Percentiles rank a stretch among this genome's conserved stretches.
These are phyloP conservation scores for Tricholoma saponaceum DNA, from an alignment of 768 basidiomycete species.

Conservation along the genomic window DNA sequence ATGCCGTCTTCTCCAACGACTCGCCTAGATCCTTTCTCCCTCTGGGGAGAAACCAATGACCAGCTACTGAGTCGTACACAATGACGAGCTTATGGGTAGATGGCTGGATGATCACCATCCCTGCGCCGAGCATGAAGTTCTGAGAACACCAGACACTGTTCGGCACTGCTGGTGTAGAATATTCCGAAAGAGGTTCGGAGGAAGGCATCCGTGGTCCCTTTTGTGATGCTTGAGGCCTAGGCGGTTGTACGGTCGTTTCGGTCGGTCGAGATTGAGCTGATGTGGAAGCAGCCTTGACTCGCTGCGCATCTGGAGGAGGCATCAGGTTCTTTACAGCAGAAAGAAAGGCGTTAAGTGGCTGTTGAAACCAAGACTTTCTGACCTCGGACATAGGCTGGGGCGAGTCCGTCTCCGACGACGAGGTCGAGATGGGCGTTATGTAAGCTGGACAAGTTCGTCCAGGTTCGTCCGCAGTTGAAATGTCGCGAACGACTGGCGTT, in stretches of 20 bases:
- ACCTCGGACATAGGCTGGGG: neutral
- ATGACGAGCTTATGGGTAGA: conserved; percentile 50
- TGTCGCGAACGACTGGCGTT: too few species aligned
- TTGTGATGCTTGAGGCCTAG: neutral
- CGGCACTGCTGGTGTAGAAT: conserved; percentile 39
- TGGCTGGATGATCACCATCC: conserved; percentile 63
- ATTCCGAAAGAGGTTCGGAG: conserved; percentile 24
- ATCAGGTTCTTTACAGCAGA: neutral
- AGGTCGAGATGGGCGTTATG: neutral
- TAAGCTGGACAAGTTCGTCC: too few species aligned
- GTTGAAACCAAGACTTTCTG: neutral
- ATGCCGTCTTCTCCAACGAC: conserved; percentile 51
- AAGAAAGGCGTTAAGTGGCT: neutral
- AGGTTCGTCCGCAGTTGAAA: too few species aligned
- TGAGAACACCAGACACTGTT: conserved; percentile 41
- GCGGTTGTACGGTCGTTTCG: neutral
- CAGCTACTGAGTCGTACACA: conserved; percentile 33
- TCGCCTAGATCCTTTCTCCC: conserved; percentile 69
- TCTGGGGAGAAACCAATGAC: conserved; percentile 57
- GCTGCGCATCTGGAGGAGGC: neutral
- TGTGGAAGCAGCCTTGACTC: neutral
- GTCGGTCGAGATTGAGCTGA: neutral
- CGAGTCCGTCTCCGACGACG: neutral
- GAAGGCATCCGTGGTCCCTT: neutral
- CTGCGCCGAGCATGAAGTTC: conserved; percentile 57